These are phyloP conservation scores for Pyrenochaeta sp. DNA, from an alignment of 2,329 filamentous ascomycete species.

Conservation along the genomic window DNA sequence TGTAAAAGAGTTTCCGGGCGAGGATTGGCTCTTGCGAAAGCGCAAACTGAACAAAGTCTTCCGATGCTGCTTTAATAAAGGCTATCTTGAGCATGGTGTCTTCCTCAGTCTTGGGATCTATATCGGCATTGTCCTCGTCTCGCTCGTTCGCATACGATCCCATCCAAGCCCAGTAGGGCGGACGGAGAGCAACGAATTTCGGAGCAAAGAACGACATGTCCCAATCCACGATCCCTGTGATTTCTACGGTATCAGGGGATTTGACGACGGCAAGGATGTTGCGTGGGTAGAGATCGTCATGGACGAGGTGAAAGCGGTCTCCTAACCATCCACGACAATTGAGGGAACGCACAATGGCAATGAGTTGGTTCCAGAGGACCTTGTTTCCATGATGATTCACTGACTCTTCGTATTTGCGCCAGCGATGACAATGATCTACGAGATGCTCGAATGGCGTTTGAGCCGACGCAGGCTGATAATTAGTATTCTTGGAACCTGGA, in stretches of 20 bases:
- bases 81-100: background rate
- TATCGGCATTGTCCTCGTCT: conserved; percentile 3
- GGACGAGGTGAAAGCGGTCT: conserved; percentile 15
- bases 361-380: background rate
- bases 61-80: background rate
- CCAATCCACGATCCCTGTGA: conserved; percentile 44
- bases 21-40: background rate
- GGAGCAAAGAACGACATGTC: conserved; percentile 42
- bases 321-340: conserved; percentile 4
- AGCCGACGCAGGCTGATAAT: background rate
- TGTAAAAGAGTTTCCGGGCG: conserved; percentile 4
- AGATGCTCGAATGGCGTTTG: conserved; percentile 8
- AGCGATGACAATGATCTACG: conserved; percentile 3
- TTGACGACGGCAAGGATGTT: conserved; percentile 38
- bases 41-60: background rate
- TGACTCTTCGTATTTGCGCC: background rate
- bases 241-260: background rate
- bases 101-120: background rate
- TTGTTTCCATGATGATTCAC: background rate
- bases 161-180: conserved; percentile 13
- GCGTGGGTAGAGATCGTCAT: conserved; percentile 38
- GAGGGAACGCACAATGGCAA: background rate
- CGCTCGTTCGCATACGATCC: background rate
- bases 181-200: conserved; percentile 25
- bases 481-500: background rate